These are phyloP conservation scores for Mycosphaerelloides madeirae DNA, from an alignment of 2,329 filamentous ascomycete species.

Conservation along the genomic window DNA sequence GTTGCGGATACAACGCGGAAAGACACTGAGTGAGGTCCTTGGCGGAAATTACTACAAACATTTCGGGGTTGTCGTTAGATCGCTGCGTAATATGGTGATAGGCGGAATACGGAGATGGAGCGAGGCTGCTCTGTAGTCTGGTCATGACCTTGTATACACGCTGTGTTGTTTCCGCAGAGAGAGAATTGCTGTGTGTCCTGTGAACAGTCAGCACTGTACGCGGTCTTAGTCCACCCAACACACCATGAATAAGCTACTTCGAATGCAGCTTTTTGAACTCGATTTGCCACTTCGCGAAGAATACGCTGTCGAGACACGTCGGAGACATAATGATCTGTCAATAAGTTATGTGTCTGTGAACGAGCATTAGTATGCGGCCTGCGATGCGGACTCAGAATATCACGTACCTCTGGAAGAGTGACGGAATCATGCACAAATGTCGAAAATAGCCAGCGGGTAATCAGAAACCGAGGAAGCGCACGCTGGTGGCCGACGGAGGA, in stretches of 20 bases:
- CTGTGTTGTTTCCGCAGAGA: conserved; percentile 57
- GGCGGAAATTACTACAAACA: conserved; percentile 51
- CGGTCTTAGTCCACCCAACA: conserved; percentile 23
- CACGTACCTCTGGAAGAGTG: conserved; percentile 74
- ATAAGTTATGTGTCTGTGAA: conserved; percentile 54
- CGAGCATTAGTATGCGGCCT: conserved; percentile 26
- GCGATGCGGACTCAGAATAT: not conserved
- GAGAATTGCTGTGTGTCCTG: conserved; percentile 57
- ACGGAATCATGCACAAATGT: conserved; percentile 79
- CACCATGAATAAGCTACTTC: conserved; percentile 69
- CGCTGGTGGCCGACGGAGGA: conserved; percentile 66
- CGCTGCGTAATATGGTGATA: not conserved
- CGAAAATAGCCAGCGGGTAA: conserved; percentile 89
- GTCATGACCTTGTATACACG: conserved; percentile 69
- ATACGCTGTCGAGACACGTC: conserved; percentile 80
- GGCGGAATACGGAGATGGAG: not conserved
- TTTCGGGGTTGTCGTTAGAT: not conserved
- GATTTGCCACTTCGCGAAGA: conserved; percentile 68
- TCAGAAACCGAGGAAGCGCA: conserved; percentile 71
- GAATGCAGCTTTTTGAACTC: conserved; percentile 72
- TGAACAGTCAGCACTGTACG: conserved; percentile 21
- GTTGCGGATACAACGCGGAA: conserved; percentile 77
- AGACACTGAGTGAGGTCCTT: conserved; percentile 77
- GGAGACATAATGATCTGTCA: conserved; percentile 87
- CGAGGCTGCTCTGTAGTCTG: conserved; percentile 46